Evolutionary conservation across 2,329 filamentous ascomycete genomes (phyloP).

Genomic region (Apiospora aurea): DNA sequence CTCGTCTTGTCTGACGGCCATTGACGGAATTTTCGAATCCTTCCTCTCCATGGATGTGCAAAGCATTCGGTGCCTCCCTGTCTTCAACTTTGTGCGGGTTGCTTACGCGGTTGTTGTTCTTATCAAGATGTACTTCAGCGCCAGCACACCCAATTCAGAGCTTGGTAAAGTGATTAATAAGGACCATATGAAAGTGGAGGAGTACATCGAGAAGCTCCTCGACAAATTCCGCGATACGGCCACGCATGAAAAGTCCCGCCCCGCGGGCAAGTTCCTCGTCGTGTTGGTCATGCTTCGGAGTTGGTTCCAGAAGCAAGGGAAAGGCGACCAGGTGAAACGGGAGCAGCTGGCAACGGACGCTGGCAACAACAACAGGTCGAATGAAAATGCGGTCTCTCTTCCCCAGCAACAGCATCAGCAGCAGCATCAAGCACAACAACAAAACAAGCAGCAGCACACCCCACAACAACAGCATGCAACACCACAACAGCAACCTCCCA

Average conservation of each 20-base stretch:
- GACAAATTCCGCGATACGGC: slow-evolving; percentile 71
- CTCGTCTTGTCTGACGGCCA: slow-evolving; percentile 69
- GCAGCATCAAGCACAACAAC: slow-evolving; percentile 5
- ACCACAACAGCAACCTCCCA: slow-evolving; percentile 30
- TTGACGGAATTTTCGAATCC: slow-evolving; percentile 70
- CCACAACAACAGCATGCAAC: slow-evolving; percentile 32
- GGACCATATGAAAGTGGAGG: slow-evolving; percentile 68
- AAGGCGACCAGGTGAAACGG: slow-evolving; percentile 19
- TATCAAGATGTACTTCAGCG: slow-evolving; percentile 76
- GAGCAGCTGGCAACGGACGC: slow-evolving; percentile 29
- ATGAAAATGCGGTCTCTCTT: neutral
- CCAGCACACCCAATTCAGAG: slow-evolving; percentile 67
- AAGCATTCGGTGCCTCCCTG: slow-evolving; percentile 69
- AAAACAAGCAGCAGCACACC: slow-evolving; percentile 21
- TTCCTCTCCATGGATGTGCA: slow-evolving; percentile 68
- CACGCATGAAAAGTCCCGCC: slow-evolving; percentile 67
- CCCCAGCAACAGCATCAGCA: slow-evolving; percentile 7
- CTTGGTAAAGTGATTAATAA: slow-evolving; percentile 74
- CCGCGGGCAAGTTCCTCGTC: slow-evolving; percentile 73
- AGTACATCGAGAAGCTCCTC: slow-evolving; percentile 74
- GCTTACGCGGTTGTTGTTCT: slow-evolving; percentile 75
- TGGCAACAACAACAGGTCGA: slow-evolving; percentile 16
- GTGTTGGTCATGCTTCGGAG: slow-evolving; percentile 73
- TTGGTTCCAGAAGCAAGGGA: slow-evolving; percentile 66
- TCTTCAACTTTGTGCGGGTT: slow-evolving; percentile 75